These are phyloP conservation scores for Hypoxylon sp. DNA, from an alignment of 2,329 filamentous ascomycete genomes.

Conservation along the genomic window DNA sequence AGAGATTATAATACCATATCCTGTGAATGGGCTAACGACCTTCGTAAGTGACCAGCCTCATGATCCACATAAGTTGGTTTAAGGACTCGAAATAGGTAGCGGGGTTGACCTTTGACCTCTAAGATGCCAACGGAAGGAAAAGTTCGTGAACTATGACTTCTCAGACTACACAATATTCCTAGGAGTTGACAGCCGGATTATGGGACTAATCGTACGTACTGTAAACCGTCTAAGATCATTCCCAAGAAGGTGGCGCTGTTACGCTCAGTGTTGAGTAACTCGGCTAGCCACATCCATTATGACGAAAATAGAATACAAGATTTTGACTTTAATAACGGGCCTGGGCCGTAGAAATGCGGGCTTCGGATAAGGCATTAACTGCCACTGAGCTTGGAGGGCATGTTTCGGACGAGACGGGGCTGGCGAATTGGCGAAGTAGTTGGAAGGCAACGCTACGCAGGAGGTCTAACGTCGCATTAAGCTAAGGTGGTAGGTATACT, in stretches of 20 bases:
- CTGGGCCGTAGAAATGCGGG: slow-evolving; percentile 28
- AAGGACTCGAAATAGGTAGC: slow-evolving; percentile 4
- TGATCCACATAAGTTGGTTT: slow-evolving; percentile 1
- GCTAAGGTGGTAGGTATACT: slow-evolving; percentile 36
- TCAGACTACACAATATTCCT: slow-evolving; percentile 1
- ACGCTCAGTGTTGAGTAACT: slow-evolving; percentile 21
- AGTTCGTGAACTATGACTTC: slow-evolving; percentile 7
- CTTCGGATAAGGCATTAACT: slow-evolving; percentile 38
- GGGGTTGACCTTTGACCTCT: slow-evolving; percentile 6
- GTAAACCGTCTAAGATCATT: slow-evolving; percentile 10
- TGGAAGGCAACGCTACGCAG: slow-evolving; percentile 29
- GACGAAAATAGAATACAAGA: slow-evolving; percentile 42
- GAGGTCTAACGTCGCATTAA: slow-evolving; percentile 35
- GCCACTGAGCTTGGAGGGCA: slow-evolving; percentile 29
- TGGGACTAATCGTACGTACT: slow-evolving; percentile 20
- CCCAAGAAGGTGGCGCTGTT: slow-evolving; percentile 28
- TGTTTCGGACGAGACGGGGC: slow-evolving; percentile 40
- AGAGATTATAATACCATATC: slow-evolving; percentile 8
- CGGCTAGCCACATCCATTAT: slow-evolving; percentile 35
- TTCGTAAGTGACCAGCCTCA: neutral
- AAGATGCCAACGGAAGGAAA: slow-evolving; percentile 8
- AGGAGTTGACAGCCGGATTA: slow-evolving; percentile 10
- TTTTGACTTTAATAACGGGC: slow-evolving; percentile 26
- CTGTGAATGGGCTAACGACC: neutral
- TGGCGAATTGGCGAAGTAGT: slow-evolving; percentile 24